Evolutionary conservation across 2,329 filamentous ascomycete genomes (phyloP).

Genomic region (Aspergillus jensenii): DNA sequence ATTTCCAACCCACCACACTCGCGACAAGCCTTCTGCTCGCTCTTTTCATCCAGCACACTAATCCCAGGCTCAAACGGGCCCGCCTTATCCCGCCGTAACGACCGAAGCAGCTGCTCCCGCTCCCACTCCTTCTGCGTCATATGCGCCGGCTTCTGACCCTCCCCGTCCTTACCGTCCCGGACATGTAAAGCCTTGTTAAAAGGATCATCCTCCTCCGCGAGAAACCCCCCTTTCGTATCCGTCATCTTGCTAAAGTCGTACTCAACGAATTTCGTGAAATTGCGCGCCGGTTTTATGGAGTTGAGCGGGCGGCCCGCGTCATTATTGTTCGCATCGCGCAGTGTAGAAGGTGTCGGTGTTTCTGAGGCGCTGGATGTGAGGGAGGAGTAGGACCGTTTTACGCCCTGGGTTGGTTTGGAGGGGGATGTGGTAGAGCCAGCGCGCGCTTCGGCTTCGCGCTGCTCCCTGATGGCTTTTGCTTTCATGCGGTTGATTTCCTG

Average conservation of each 20-base stretch:
- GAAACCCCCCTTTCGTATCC: conserved; percentile 93
- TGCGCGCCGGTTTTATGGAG: conserved; percentile 72
- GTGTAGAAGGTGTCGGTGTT: conserved; percentile 56
- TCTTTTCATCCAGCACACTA: conserved; percentile 67
- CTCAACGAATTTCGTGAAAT: conserved; percentile 92
- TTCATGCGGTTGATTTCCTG: conserved; percentile 85
- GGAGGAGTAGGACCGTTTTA: conserved; percentile 70
- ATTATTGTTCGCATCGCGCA: conserved; percentile 58
- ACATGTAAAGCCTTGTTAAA: conserved; percentile 74
- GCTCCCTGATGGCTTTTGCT: conserved; percentile 81
- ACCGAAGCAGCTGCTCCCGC: conserved; percentile 70
- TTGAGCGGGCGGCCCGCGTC: conserved; percentile 41
- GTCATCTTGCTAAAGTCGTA: conserved; percentile 99
- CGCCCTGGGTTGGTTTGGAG: conserved; percentile 46
- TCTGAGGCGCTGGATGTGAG: conserved; percentile 52
- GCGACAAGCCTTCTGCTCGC: conserved; percentile 70
- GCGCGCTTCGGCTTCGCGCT: conserved; percentile 63
- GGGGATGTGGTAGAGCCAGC: background rate
- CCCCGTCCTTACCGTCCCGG: conserved; percentile 42
- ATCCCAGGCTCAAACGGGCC: conserved; percentile 88
- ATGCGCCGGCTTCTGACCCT: conserved; percentile 71
- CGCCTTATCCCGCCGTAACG: conserved; percentile 69
- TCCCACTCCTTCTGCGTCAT: conserved; percentile 96
- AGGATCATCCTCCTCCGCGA: conserved; percentile 88
- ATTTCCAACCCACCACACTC: conserved; percentile 86